A percentile compares a stretch with the other conserved stretches of the same genome.
Evolutionary conservation across 352 stramenopile genomes (phyloP).

Genomic region (Aphanomyces euteiches): DNA sequence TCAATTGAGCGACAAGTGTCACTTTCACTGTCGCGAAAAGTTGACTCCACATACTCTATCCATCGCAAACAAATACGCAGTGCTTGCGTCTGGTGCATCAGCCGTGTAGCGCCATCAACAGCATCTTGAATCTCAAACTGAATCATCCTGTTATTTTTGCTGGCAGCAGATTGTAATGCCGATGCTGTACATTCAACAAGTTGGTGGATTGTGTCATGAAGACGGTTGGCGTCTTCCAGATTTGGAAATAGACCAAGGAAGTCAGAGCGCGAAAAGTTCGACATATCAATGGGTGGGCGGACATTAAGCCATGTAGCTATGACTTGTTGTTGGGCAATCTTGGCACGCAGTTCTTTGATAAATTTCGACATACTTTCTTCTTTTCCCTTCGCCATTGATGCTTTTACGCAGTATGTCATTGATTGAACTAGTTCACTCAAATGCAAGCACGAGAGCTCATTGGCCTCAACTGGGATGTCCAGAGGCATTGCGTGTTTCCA

Average conservation of each 20-base stretch:
- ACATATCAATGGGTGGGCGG: no score
- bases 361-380: not conserved
- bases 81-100: not conserved
- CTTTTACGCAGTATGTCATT: not conserved
- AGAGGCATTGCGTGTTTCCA: slow-evolving; percentile 10
- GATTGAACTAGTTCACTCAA: slow-evolving; percentile 5
- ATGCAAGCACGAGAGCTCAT: not conserved
- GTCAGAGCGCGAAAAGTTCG: not conserved
- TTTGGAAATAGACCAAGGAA: not conserved
- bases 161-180: not conserved
- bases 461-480: not conserved
- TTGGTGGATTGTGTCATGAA: not conserved
- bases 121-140: not conserved
- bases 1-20: not conserved
- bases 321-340: not conserved
- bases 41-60: slow-evolving; percentile 8
- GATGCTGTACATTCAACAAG: not conserved
- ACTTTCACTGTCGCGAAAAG: slow-evolving; percentile 21
- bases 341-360: not conserved
- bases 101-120: no score
- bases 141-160: no score
- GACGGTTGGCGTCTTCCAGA: not conserved
- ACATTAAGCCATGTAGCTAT: slow-evolving; percentile 10
- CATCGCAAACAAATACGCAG: not conserved
- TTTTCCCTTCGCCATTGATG: not conserved